phyloP scores from a whole-genome alignment of 2,329 filamentous ascomycete species.

The Chlorencoelia australis region DNA sequence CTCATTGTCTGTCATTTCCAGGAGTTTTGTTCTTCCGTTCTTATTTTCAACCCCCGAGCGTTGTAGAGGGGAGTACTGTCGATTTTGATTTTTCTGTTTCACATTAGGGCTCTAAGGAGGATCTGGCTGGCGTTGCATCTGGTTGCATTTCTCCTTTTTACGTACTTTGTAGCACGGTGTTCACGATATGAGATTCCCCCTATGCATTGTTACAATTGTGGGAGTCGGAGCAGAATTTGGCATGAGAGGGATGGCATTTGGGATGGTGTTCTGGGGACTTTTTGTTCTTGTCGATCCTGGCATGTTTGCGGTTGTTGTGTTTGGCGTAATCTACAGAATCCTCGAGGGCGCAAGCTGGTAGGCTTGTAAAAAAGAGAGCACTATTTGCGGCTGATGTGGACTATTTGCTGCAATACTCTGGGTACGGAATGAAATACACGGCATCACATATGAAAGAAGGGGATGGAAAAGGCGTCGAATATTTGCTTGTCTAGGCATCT shows the following conservation, averaged over 20 bases:
- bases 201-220: slow-evolving; percentile 24
- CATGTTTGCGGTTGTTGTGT: slow-evolving; percentile 20
- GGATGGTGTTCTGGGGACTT: slow-evolving; percentile 18
- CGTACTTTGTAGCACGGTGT: slow-evolving; percentile 24
- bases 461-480: slow-evolving; percentile 23
- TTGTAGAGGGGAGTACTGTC: slow-evolving; percentile 7
- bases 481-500: slow-evolving; percentile 16
- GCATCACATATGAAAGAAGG: slow-evolving; percentile 21
- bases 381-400: slow-evolving; percentile 9
- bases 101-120: slow-evolving; percentile 18
- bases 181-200: slow-evolving; percentile 27
- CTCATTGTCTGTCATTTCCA: slow-evolving; percentile 6
- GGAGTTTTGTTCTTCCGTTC: slow-evolving; percentile 12
- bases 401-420: slow-evolving; percentile 18
- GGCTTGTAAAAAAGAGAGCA: slow-evolving; percentile 17
- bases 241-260: slow-evolving; percentile 21
- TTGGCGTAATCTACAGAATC: slow-evolving; percentile 19
- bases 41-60: not conserved
- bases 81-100: slow-evolving; percentile 13
- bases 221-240: slow-evolving; percentile 24
- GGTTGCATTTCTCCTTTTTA: slow-evolving; percentile 22
- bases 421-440: slow-evolving; percentile 19
- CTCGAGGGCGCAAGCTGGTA: slow-evolving; percentile 23
- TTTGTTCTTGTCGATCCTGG: slow-evolving; percentile 15
- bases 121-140: slow-evolving; percentile 21